These are phyloP conservation scores for Dinochytrium kinnereticum DNA, from an alignment of 371 early-diverging fungal genomes.

Conservation along the genomic window DNA sequence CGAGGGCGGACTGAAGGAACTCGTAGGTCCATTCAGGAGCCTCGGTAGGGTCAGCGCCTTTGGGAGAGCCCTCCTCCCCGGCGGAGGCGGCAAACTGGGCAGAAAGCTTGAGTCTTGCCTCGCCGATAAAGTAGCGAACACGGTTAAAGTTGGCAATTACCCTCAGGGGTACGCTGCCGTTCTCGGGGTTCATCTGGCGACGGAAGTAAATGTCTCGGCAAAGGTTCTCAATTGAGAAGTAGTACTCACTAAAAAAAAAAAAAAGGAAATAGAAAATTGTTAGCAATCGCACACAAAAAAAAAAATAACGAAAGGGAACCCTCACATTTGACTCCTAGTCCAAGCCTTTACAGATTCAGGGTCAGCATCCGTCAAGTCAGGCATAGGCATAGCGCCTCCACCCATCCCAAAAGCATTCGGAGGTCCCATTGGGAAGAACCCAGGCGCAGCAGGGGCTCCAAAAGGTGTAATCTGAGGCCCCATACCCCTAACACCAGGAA, in stretches of 20 bases:
- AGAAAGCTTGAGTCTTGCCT: conserved; percentile 35
- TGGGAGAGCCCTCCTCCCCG: background rate
- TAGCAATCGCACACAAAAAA: background rate
- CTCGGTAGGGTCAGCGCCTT: conserved; percentile 23
- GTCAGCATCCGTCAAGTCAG: conserved; percentile 39
- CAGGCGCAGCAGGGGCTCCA: background rate
- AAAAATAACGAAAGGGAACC: conserved; percentile 6
- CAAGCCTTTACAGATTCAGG: conserved; percentile 45
- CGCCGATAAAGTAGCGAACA: conserved; percentile 51
- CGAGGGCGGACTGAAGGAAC: conserved; percentile 33
- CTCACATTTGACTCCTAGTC: conserved; percentile 50
- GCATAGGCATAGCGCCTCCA: conserved; percentile 11
- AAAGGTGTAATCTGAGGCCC: background rate
- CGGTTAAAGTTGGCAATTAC: conserved; percentile 87
- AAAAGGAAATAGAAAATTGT: no score
- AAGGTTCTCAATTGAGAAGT: conserved; percentile 94
- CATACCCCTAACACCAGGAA: background rate
- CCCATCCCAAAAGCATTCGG: background rate
- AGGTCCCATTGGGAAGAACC: conserved; percentile 16
- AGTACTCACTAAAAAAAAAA: conserved; percentile 62
- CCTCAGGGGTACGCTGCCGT: conserved; percentile 53
- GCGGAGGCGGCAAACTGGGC: conserved; percentile 5
- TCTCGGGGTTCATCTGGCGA: conserved; percentile 71
- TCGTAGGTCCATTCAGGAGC: conserved; percentile 34
- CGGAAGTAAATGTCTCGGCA: conserved; percentile 94